Percentiles rank a stretch among this genome's conserved stretches.
Evolutionary conservation across 257 asterid genomes (phyloP).

Genomic region (Orobanche coerulescens): DNA sequence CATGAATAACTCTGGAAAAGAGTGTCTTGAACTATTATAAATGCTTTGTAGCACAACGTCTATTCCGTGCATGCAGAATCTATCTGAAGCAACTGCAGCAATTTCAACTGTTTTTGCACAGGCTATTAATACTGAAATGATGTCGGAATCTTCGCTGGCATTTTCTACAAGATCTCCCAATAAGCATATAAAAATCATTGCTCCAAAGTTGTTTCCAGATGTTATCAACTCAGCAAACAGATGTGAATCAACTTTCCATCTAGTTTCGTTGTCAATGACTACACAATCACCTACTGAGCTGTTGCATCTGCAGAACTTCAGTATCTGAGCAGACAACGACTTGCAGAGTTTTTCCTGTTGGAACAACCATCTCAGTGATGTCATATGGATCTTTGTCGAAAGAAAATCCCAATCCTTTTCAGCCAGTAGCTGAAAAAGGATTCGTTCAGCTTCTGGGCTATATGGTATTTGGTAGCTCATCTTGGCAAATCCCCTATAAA

Average conservation of each 20-base stretch:
- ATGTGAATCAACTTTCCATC: constrained; percentile 36
- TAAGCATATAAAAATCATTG: constrained; percentile 44
- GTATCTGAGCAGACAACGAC: constrained; percentile 49
- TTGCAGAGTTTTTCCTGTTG: constrained; percentile 78
- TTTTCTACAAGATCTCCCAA: constrained; percentile 52
- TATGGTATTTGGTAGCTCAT: constrained; percentile 72
- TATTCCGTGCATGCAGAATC: constrained; percentile 60
- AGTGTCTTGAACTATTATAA: constrained; percentile 29
- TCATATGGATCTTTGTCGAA: constrained; percentile 50
- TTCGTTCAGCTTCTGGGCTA: constrained; percentile 86
- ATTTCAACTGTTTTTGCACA: constrained; percentile 44
- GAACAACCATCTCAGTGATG: constrained; percentile 80
- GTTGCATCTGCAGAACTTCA: constrained; percentile 52
- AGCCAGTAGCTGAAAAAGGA: constrained; percentile 51
- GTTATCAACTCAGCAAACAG: constrained; percentile 60
- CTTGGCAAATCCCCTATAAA: constrained; percentile 72
- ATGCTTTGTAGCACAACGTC: constrained; percentile 44
- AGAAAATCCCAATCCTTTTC: constrained; percentile 77
- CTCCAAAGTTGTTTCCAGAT: constrained; percentile 57
- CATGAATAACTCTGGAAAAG: constrained; percentile 42
- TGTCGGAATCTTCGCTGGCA: constrained; percentile 43
- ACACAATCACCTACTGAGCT: constrained; percentile 27
- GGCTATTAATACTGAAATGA: constrained; percentile 48
- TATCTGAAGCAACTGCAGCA: constrained; percentile 68
- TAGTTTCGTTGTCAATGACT: constrained; percentile 27